phyloP scores from a whole-genome alignment of 495 filamentous ascomycete species.

The Echria macrotheca region DNA sequence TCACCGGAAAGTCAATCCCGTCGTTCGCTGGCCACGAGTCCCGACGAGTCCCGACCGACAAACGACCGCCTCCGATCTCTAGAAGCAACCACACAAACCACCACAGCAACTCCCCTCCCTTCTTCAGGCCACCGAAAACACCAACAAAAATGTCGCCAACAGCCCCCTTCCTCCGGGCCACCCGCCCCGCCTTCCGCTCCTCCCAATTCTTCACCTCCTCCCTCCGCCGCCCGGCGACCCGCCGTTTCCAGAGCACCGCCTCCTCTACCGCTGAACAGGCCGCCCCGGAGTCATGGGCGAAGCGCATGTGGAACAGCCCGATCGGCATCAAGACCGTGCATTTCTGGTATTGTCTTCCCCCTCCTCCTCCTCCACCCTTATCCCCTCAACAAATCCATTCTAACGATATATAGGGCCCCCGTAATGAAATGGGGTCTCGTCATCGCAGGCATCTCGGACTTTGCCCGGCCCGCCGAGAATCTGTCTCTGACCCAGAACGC shows the following conservation, averaged over 20 bases:
- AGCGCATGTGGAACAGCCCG: conserved; percentile 79
- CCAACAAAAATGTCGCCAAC: conserved; percentile 36
- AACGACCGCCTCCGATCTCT: too few relatives aligned
- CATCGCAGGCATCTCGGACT: conserved; percentile 85
- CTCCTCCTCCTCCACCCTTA: too few relatives aligned
- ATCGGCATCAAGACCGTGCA: conserved; percentile 93
- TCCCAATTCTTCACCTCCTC: conserved; percentile 47
- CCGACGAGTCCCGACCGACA: too few relatives aligned
- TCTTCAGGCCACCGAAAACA: too few relatives aligned
- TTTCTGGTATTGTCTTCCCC: conserved; percentile 62
- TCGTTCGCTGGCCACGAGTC: too few relatives aligned
- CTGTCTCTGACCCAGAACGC: conserved; percentile 88
- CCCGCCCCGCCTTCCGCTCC: conserved; percentile 41
- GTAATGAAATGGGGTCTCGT: conserved; percentile 98
- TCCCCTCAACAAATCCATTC: too few relatives aligned
- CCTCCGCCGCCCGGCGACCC: conserved; percentile 46
- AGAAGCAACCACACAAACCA: neutral
- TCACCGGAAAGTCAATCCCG: too few relatives aligned
- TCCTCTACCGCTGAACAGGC: conserved; percentile 13
- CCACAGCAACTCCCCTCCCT: neutral
- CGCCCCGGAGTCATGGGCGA: conserved; percentile 50
- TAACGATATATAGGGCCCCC: conserved; percentile 63
- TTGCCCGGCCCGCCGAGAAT: conserved; percentile 83
- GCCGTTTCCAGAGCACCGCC: conserved; percentile 63
- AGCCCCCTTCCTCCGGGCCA: conserved; percentile 43